Evolutionary conservation across 2,329 filamentous ascomycete genomes (phyloP), one percentile per base, ranked within the genome.

Genomic region (Fusarium anthophilum): DNA sequence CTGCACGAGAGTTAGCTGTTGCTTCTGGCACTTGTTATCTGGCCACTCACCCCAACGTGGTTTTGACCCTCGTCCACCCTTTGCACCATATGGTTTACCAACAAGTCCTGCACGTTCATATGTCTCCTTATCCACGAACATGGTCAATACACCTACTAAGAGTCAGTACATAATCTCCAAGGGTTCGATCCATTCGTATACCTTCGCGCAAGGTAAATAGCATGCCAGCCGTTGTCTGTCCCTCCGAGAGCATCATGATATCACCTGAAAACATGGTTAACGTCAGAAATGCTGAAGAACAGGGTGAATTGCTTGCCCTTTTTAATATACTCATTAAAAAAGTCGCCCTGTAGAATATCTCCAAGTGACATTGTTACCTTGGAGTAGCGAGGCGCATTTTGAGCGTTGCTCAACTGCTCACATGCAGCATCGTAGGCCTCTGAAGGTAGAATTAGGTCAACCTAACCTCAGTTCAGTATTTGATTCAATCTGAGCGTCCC

Each of bases 281-380:
- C 38, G 22, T 68, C 39, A 62, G 72, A 58, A 28, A 50, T 30
- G 38, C 20, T 5, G 8, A 12, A 9, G 3, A 24, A 26, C 22
- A 18, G 9, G 3, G 48, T 7, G 2, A 44, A 7, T 11, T 3
- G 26, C 80, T 28, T 83, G 93, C 93, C 93, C 68, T 87, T 88
- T 81, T 97, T 97, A 75, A 98, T 91, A 79, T 97, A 95, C 48
- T 91, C 86, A n/a, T 89, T 92, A 78, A 98, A 95, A 77, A 98
- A 97, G 0, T 91, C 89, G 3, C 90, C 89, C 39, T 92, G 87
- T 2, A 98, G 80, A 10, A 98, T 80, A 66, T 94, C 91, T 14
- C 87, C 87, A 15, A 98, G 86, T 8, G 90, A 89, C 88, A 97
- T 91, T 74, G 90, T 89, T 6, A 97, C 90, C 68, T 90, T 88